Evolutionary conservation across 768 basidiomycete genomes (phyloP).

Genomic region (Panaeolus papilionaceus): DNA sequence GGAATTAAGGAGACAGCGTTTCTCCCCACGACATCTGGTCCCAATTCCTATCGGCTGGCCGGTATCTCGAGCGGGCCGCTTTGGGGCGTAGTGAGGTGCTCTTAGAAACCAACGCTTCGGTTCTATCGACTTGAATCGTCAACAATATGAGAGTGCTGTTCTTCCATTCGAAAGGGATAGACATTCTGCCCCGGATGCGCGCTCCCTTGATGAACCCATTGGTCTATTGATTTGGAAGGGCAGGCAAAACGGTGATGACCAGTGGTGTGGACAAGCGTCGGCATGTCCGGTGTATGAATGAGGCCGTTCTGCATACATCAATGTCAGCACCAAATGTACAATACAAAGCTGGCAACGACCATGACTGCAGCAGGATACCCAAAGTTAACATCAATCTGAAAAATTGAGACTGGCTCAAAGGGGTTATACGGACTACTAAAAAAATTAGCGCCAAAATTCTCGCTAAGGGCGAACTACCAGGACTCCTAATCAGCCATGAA

Average conservation of each 20-base stretch:
- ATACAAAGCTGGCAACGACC: slow-evolving; percentile 32
- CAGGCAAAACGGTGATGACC: slow-evolving; percentile 65
- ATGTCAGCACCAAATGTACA: neutral
- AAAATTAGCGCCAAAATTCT: slow-evolving; percentile 69
- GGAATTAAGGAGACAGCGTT: neutral
- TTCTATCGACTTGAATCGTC: slow-evolving; percentile 41
- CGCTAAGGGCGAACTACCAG: slow-evolving; percentile 60
- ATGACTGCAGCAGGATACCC: slow-evolving; percentile 71
- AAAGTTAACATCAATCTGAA: slow-evolving; percentile 84
- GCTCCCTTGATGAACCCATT: slow-evolving; percentile 65
- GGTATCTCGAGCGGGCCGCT: no score
- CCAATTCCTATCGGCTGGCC: no score
- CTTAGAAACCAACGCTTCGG: slow-evolving; percentile 27
- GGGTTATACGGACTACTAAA: slow-evolving; percentile 65
- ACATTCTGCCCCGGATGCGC: slow-evolving; percentile 68
- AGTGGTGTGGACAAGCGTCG: slow-evolving; percentile 54
- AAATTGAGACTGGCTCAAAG: slow-evolving; percentile 53
- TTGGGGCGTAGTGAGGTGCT: no score
- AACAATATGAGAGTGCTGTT: slow-evolving; percentile 40
- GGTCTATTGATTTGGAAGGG: slow-evolving; percentile 67
- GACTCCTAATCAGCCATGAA: neutral
- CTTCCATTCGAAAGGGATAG: slow-evolving; percentile 59
- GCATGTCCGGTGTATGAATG: slow-evolving; percentile 71
- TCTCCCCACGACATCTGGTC: neutral
- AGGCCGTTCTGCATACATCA: slow-evolving; percentile 55